phyloP scores from a whole-genome alignment of 73 alveolate genomes.

The Paramecium primaurelia region DNA sequence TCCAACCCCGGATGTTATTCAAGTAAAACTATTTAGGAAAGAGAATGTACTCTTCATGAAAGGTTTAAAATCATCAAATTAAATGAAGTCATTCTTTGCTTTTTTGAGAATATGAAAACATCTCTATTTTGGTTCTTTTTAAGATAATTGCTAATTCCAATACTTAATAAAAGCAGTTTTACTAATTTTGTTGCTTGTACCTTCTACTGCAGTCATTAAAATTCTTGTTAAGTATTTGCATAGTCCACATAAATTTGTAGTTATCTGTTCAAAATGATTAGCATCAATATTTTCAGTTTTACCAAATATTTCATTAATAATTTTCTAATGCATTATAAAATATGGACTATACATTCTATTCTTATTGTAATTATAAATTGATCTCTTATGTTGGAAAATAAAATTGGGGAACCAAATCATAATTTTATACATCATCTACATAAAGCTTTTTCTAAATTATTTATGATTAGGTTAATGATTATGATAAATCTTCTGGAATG shows the following conservation, averaged over 20 bases:
- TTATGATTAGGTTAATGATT: constrained; percentile 20
- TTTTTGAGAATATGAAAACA: constrained; percentile 82
- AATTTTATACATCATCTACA: background rate
- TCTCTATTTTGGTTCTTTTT: constrained; percentile 72
- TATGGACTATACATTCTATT: constrained; percentile 13
- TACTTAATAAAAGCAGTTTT: constrained; percentile 76
- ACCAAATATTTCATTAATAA: constrained; percentile 49
- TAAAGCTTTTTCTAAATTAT: background rate
- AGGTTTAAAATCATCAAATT: constrained; percentile 92
- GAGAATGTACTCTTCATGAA: constrained; percentile 72
- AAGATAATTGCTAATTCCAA: constrained; percentile 82
- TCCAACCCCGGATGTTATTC: constrained; percentile 98
- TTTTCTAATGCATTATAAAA: background rate
- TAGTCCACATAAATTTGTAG: constrained; percentile 81
- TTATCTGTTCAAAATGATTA: constrained; percentile 19
- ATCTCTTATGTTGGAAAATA: constrained; percentile 37
- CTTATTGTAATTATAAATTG: background rate
- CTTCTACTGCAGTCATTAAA: constrained; percentile 76
- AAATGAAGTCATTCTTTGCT: constrained; percentile 75
- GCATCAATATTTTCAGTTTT: background rate
- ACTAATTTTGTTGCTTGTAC: constrained; percentile 77
- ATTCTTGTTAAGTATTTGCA: constrained; percentile 78
- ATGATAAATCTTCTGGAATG: background rate
- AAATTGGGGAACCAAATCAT: constrained; percentile 55
- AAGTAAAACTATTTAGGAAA: constrained; percentile 66